Conservation (phyloP, 495 filamentous ascomycete species). For the Glonium stellatum region DNA sequence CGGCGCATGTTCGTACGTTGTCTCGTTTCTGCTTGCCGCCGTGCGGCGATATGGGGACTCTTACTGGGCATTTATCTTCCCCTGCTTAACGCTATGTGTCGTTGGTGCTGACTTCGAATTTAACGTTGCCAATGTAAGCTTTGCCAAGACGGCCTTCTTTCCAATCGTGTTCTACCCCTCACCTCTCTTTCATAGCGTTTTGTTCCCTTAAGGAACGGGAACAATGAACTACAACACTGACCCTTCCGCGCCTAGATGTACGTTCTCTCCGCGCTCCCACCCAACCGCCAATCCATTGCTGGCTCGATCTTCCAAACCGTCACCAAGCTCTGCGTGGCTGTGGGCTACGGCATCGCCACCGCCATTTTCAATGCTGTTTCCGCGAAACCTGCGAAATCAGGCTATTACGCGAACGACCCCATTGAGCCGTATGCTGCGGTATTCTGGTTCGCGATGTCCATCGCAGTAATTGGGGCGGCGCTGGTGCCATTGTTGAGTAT, state of each 20-base stretch:
- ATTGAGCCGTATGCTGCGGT: slow-evolving; percentile 35
- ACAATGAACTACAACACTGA: too few species aligned
- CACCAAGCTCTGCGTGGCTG: slow-evolving; percentile 33
- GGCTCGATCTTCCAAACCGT: slow-evolving; percentile 39
- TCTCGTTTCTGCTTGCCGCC: slow-evolving; percentile 34
- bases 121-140: slow-evolving; percentile 53
- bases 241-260: slow-evolving; percentile 38
- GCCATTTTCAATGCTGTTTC: slow-evolving; percentile 34
- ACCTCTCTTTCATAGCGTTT: neutral
- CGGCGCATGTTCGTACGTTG: slow-evolving; percentile 28
- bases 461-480: slow-evolving; percentile 12
- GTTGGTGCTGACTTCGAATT: slow-evolving; percentile 46
- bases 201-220: too few species aligned
- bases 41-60: slow-evolving; percentile 28
- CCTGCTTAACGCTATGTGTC: slow-evolving; percentile 32
- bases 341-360: slow-evolving; percentile 35
- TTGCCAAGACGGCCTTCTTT: neutral
- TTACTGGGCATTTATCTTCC: slow-evolving; percentile 39
- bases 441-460: slow-evolving; percentile 29
- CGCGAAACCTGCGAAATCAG: slow-evolving; percentile 20
- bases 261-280: slow-evolving; percentile 37
- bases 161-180: neutral
- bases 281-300: slow-evolving; percentile 34
- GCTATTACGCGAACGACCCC: slow-evolving; percentile 29
- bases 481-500: slow-evolving; percentile 34